phyloP scores from a whole-genome alignment of 2,329 filamentous ascomycete species.

The Microdochium nivale region DNA sequence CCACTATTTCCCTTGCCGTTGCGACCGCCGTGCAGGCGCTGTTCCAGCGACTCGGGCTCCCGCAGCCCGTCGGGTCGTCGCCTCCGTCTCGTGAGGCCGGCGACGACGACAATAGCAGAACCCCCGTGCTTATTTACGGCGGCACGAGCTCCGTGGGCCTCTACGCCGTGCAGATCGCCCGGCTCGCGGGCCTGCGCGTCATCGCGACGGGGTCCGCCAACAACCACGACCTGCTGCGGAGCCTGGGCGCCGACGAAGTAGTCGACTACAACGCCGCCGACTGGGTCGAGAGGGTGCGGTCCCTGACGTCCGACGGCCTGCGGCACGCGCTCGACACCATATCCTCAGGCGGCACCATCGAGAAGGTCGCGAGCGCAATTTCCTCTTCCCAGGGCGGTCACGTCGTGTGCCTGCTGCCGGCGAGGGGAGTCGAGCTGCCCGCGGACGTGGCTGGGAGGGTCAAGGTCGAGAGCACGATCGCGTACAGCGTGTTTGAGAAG shows the following conservation, averaged over 20 bases:
- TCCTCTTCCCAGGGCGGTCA: slow-evolving; percentile 20
- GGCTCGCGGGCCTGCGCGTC: slow-evolving; percentile 20
- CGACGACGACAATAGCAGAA: slow-evolving; percentile 6
- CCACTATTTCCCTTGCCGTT: slow-evolving; percentile 9
- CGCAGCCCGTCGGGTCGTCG: neutral
- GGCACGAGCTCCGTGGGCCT: slow-evolving; percentile 20
- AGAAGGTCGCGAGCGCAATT: slow-evolving; percentile 12
- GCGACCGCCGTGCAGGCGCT: slow-evolving; percentile 3
- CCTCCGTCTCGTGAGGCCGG: neutral
- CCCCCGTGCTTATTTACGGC: slow-evolving; percentile 13
- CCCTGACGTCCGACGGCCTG: slow-evolving; percentile 49
- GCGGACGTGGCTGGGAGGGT: slow-evolving; percentile 12
- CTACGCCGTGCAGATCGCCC: slow-evolving; percentile 20
- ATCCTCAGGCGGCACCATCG: slow-evolving; percentile 13
- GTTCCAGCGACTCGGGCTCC: slow-evolving; percentile 8
- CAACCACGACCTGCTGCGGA: slow-evolving; percentile 11
- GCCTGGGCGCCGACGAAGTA: slow-evolving; percentile 13
- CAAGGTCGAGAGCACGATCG: slow-evolving; percentile 20
- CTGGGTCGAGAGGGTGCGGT: slow-evolving; percentile 48
- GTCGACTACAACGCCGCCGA: slow-evolving; percentile 31
- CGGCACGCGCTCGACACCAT: slow-evolving; percentile 20
- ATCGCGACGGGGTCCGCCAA: slow-evolving; percentile 16
- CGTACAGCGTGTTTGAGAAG: slow-evolving; percentile 20
- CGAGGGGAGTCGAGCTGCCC: slow-evolving; percentile 6
- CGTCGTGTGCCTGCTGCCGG: slow-evolving; percentile 13